Evolutionary conservation across 768 basidiomycete species (phyloP), one percentile per base, ranked within the genome.

Genomic region (Pulveroboletus ravenelii): DNA sequence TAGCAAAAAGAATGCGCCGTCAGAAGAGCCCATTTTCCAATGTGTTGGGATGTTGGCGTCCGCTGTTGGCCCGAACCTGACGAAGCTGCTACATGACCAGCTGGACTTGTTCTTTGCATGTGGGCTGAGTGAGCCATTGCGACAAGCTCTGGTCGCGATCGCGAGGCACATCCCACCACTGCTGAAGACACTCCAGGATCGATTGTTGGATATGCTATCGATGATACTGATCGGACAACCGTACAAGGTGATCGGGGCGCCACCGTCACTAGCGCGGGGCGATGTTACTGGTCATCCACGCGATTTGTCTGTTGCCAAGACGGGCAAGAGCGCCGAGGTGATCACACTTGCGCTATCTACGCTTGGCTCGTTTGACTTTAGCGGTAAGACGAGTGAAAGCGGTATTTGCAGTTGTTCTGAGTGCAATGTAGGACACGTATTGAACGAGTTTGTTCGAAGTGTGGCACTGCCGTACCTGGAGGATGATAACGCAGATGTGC

Each of bases 71-170:
- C 93, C 93, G 3, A 95, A 93, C 67, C 74, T 99, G 41, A 98
- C 96, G 0, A 93, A 95, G 63, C 77, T 95, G 41, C 77, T 99
- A 50, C 96, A 97, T 68, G 96, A 98, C 62, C 89, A 97, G 58
- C 80, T 99, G 30, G 94, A 98, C 66, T 74, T 96, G 37, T 98
- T 99, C 89, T 89, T 98, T 63, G 87, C 85, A 0, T 95, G 88
- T 63, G 95, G 93, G 3, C 70, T 99, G 54, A 94, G 89, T 62
- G 93, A 94, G 55, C 84, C 93, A 12, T 75, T 99, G 35, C 80
- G 85, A 29, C 80, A 87, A 59, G 92, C 95, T 0, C 76, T 99
- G 9, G 80, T 82, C 12, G 87, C 85, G 23, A 92, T 97, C 48
- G 87, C 90, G 0, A 79, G 81, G 52, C 80, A 87, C 60, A 98